These are phyloP conservation scores for Polygonum aviculare DNA, from an alignment of 148 eudicot genomes.

Conservation along the genomic window DNA sequence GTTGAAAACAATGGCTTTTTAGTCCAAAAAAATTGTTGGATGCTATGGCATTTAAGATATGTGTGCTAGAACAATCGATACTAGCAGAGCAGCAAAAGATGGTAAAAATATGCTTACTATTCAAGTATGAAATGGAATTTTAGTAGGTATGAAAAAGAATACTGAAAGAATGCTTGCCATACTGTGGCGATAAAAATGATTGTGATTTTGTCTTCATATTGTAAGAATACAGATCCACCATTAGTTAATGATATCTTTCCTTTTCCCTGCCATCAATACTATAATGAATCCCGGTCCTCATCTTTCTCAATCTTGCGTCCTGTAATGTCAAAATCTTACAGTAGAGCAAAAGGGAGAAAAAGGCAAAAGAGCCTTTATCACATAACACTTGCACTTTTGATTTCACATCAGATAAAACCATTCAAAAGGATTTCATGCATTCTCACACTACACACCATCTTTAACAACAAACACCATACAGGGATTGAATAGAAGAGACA, in stretches of 20 bases:
- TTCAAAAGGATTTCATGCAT: background rate
- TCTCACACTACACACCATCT: background rate
- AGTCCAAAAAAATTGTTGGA: background rate
- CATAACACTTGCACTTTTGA: background rate
- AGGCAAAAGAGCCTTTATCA: background rate
- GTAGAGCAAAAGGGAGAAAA: background rate
- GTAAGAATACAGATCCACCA: conserved; percentile 1
- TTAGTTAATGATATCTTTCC: background rate
- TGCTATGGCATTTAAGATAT: background rate
- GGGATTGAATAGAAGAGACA: background rate
- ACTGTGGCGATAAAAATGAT: background rate
- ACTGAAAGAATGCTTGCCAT: background rate
- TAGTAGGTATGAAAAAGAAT: background rate
- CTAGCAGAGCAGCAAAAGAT: background rate
- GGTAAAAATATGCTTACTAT: background rate
- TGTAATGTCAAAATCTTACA: conserved; percentile 7
- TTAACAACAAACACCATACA: background rate
- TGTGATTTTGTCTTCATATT: background rate
- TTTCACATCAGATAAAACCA: background rate
- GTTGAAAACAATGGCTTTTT: background rate
- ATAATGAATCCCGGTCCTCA: background rate
- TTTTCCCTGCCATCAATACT: background rate
- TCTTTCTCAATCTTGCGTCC: background rate
- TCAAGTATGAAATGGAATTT: background rate
- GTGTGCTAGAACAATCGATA: background rate